Evolutionary conservation across 768 basidiomycete species (phyloP).

Genomic region (Rickenella mellea): DNA sequence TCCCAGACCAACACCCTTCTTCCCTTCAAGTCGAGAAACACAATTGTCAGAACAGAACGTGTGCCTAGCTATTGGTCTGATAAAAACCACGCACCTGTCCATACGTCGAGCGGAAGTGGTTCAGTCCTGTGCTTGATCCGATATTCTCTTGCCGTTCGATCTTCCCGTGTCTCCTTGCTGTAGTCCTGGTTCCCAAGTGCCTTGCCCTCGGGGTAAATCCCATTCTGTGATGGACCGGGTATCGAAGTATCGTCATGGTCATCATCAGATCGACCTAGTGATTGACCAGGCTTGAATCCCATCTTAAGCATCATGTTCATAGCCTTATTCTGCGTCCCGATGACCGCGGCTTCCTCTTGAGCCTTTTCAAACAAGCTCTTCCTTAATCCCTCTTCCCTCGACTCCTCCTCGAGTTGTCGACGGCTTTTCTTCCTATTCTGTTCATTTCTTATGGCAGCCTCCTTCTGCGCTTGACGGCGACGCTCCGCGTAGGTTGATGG

Average conservation of each 20-base stretch:
- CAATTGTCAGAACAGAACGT: background rate
- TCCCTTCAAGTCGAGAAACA: conserved; percentile 39
- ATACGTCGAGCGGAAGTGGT: conserved; percentile 70
- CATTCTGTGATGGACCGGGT: conserved; percentile 1
- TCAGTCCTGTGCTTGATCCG: conserved; percentile 34
- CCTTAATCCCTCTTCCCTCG: conserved; percentile 67
- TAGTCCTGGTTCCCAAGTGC: conserved; percentile 3
- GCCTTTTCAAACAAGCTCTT: conserved; percentile 77
- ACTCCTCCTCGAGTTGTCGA: conserved; percentile 62
- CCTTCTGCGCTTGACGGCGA: conserved; percentile 55
- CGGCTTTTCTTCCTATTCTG: conserved; percentile 55
- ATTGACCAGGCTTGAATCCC: conserved; percentile 83
- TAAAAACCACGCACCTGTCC: conserved; percentile 52
- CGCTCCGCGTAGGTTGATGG: conserved; percentile 62
- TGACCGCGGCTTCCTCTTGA: conserved; percentile 47
- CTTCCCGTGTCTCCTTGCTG: conserved; percentile 5
- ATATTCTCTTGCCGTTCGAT: conserved; percentile 3
- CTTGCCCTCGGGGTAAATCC: conserved; percentile 2
- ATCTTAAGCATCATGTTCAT: conserved; percentile 89
- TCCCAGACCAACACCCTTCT: conserved; percentile 46
- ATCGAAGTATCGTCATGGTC: conserved; percentile 6
- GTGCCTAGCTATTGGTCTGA: background rate
- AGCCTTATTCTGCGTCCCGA: conserved; percentile 59
- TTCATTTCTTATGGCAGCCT: conserved; percentile 54
- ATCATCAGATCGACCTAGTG: conserved; percentile 44